phyloP scores from a whole-genome alignment of 2,329 filamentous ascomycete genomes.

The Cytospora schulzeri region DNA sequence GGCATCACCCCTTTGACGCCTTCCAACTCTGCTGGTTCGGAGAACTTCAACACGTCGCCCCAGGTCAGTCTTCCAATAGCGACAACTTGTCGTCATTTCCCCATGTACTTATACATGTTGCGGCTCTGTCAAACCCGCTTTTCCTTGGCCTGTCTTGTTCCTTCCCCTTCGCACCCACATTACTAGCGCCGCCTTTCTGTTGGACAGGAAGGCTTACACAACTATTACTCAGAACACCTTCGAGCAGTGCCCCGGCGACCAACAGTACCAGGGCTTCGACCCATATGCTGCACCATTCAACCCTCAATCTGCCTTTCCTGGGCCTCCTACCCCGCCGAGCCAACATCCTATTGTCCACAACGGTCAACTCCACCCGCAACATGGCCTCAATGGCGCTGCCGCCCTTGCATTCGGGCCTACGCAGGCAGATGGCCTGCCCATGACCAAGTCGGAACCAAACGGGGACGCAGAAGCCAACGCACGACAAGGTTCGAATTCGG shows the following conservation, averaged over 20 bases:
- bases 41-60: conserved; percentile 59
- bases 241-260: conserved; percentile 48
- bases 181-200: conserved; percentile 32
- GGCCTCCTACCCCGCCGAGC: conserved; percentile 56
- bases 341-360: conserved; percentile 35
- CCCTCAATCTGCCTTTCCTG: conserved; percentile 43
- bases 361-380: conserved; percentile 34
- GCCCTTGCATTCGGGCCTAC: conserved; percentile 29
- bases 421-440: conserved; percentile 37
- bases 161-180: conserved; percentile 29
- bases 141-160: conserved; percentile 30
- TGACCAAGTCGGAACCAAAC: conserved; percentile 45
- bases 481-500: conserved; percentile 53
- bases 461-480: conserved; percentile 35
- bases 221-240: conserved; percentile 51
- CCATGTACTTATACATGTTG: conserved; percentile 17
- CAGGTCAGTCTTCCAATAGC: conserved; percentile 48
- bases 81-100: background rate
- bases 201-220: conserved; percentile 37
- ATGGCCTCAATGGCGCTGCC: conserved; percentile 30
- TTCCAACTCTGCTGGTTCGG: conserved; percentile 55
- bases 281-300: conserved; percentile 46
- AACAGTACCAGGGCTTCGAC: conserved; percentile 54
- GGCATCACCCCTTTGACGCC: conserved; percentile 57
- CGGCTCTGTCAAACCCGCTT: conserved; percentile 16